Evolutionary conservation across 1,139 yeast genomes (phyloP).

Genomic region (Yamadazyma dushanensis): DNA sequence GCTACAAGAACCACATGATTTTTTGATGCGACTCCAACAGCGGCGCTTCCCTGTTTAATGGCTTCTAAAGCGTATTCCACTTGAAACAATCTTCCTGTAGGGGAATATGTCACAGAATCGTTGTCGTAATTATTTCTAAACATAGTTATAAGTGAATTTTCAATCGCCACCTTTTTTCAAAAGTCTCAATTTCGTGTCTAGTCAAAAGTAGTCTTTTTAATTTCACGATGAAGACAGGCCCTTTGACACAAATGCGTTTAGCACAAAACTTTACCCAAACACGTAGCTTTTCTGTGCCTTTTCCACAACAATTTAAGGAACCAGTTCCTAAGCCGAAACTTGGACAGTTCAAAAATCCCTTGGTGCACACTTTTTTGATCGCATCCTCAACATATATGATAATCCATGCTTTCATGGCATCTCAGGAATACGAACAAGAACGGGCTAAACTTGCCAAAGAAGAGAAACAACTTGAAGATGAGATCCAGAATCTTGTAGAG

Average conservation of each 20-base stretch:
- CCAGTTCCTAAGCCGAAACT: slow-evolving; percentile 30
- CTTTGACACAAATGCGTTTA: no score
- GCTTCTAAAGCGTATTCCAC: slow-evolving; percentile 96
- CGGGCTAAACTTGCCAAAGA: slow-evolving; percentile 23
- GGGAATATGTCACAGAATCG: slow-evolving; percentile 96
- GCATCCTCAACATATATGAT: slow-evolving; percentile 42
- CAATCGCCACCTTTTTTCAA: slow-evolving; percentile 9
- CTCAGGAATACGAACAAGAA: slow-evolving; percentile 32
- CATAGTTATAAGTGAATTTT: slow-evolving; percentile 30
- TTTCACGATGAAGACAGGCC: no score
- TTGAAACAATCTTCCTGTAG: slow-evolving; percentile 95
- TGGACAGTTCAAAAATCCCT: slow-evolving; percentile 39
- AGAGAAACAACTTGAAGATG: slow-evolving; percentile 29
- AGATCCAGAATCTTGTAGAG: slow-evolving; percentile 34
- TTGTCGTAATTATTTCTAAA: slow-evolving; percentile 98
- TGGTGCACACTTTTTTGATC: slow-evolving; percentile 40
- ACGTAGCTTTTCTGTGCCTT: no score
- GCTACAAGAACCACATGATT: slow-evolving; percentile 91
- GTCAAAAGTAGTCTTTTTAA: no score
- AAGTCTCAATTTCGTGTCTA: not conserved
- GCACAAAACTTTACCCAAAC: no score
- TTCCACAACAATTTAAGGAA: slow-evolving; percentile 10
- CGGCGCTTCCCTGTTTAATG: slow-evolving; percentile 96
- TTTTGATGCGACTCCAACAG: slow-evolving; percentile 88
- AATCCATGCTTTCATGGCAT: slow-evolving; percentile 35